phyloP scores from a whole-genome alignment of 2,329 filamentous ascomycete species.

The Colletotrichum acutatum region DNA sequence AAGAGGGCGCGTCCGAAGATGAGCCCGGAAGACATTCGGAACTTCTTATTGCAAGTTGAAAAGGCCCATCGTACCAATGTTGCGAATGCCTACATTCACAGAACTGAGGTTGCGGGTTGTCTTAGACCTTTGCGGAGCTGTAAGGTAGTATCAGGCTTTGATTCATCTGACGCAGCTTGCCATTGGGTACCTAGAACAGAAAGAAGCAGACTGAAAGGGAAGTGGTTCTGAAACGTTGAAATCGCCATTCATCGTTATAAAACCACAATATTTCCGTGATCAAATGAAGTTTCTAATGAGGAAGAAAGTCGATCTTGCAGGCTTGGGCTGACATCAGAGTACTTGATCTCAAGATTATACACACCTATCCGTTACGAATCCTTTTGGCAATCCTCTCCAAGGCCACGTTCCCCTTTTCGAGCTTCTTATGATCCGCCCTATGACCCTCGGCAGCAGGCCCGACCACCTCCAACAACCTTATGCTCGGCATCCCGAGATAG shows the following conservation, averaged over 20 bases:
- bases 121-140: background rate
- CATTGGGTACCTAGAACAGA: too few relatives aligned
- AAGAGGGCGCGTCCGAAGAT: too few relatives aligned
- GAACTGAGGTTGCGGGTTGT: background rate
- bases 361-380: background rate
- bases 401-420: background rate
- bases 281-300: too few relatives aligned
- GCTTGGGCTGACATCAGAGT: too few relatives aligned
- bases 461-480: background rate
- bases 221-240: too few relatives aligned
- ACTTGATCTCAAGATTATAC: background rate
- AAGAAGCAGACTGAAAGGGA: too few relatives aligned
- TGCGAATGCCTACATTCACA: background rate
- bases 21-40: too few relatives aligned
- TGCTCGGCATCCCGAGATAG: background rate
- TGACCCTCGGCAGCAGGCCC: conserved; percentile 12
- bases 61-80: background rate
- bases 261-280: too few relatives aligned
- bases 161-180: background rate
- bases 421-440: background rate
- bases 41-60: too few relatives aligned
- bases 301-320: too few relatives aligned
- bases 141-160: background rate
- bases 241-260: too few relatives aligned
- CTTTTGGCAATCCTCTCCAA: background rate